Evolutionary conservation across 352 stramenopile genomes (phyloP).

Genomic region (Globisporangium heterothallicum): DNA sequence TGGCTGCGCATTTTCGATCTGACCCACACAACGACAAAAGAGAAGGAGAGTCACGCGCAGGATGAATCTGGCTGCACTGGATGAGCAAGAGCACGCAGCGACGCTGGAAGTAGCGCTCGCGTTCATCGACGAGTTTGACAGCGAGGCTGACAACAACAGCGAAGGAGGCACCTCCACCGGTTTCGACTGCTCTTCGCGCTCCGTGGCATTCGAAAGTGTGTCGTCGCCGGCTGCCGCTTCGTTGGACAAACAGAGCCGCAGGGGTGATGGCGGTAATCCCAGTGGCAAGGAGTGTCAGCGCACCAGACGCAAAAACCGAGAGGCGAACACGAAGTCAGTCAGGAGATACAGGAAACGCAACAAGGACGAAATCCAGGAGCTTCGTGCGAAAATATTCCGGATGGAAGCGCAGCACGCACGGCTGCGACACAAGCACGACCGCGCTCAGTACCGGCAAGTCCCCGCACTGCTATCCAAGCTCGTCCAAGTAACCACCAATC

Average conservation of each 20-base stretch:
- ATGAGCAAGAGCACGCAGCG: neutral
- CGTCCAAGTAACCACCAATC: too few relatives aligned
- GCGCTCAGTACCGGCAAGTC: too few relatives aligned
- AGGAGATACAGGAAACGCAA: neutral
- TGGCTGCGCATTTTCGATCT: too few relatives aligned
- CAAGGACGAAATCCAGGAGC: constrained; percentile 14
- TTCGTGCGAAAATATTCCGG: constrained; percentile 13
- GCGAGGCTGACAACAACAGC: too few relatives aligned
- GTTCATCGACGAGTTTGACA: neutral
- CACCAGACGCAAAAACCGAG: neutral
- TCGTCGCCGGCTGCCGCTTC: too few relatives aligned
- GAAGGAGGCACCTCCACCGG: too few relatives aligned
- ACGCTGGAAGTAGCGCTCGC: neutral
- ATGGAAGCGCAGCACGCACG: constrained; percentile 15
- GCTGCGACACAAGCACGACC: constrained; percentile 7
- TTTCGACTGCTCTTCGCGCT: too few relatives aligned
- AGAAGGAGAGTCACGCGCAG: too few relatives aligned
- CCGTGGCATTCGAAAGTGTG: too few relatives aligned
- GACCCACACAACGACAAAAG: too few relatives aligned
- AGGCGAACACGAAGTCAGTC: neutral
- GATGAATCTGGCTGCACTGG: too few relatives aligned
- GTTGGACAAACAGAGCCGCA: neutral
- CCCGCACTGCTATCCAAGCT: too few relatives aligned
- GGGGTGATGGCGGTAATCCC: neutral
- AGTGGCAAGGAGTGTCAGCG: neutral